Percentiles rank a stretch among this genome's conserved stretches.
These are phyloP conservation scores for Phoenix roebelenii DNA, from an alignment of 176 grass and related monocot species.

Conservation along the genomic window DNA sequence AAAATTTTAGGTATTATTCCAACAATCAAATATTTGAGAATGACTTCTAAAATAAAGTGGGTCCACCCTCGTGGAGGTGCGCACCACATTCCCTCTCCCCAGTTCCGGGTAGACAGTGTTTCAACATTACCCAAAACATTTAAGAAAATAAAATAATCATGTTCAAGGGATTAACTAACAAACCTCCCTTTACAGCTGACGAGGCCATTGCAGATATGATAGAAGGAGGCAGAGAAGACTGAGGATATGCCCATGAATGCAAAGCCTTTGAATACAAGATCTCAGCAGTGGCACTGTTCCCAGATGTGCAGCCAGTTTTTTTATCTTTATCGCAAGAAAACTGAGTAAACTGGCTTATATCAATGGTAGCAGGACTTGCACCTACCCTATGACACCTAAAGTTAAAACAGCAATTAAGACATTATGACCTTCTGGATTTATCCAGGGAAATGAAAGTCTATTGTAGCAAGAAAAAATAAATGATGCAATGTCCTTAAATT, in stretches of 20 bases:
- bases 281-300: constrained; percentile 24
- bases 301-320: constrained; percentile 18
- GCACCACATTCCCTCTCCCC: no score
- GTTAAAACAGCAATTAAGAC: neutral
- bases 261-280: constrained; percentile 51
- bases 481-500: no score
- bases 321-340: constrained; percentile 23
- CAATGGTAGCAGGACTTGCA: constrained; percentile 26
- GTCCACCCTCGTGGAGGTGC: no score
- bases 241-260: constrained; percentile 85
- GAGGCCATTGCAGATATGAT: constrained; percentile 60
- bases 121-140: no score
- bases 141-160: no score
- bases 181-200: constrained; percentile 64
- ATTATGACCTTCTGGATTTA: neutral
- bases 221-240: constrained; percentile 47
- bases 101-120: no score
- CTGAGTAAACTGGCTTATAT: constrained; percentile 26
- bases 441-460: no score
- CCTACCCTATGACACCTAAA: constrained; percentile 75
- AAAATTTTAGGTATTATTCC: neutral
- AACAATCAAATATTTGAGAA: constrained; percentile 6
- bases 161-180: constrained; percentile 7
- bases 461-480: no score
- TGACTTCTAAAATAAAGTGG: constrained; percentile 5